Percentiles rank a stretch among this genome's conserved stretches.
Evolutionary conservation across 306 rosid species (phyloP).

Genomic region (Citrullus mucosospermus): DNA sequence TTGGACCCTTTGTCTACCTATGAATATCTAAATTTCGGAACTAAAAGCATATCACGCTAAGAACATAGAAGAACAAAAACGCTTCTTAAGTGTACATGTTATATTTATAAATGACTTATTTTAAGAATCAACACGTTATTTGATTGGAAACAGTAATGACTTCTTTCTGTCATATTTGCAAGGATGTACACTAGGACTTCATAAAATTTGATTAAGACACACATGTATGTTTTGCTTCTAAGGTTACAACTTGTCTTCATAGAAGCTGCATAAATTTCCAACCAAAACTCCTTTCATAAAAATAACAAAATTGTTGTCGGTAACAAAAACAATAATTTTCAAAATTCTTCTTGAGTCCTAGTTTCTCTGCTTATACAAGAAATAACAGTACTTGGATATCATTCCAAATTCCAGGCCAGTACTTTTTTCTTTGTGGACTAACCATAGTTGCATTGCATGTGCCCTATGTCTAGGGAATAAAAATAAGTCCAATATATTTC

Average conservation of each 20-base stretch:
- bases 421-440: neutral
- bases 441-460: neutral
- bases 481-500: neutral
- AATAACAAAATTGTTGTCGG: neutral
- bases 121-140: neutral
- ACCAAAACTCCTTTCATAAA: neutral
- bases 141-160: neutral
- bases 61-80: neutral
- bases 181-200: neutral
- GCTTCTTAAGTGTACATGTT: neutral
- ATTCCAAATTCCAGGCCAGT: neutral
- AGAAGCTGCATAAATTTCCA: neutral
- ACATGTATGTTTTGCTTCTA: neutral
- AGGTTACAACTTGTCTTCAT: neutral
- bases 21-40: neutral
- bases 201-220: neutral
- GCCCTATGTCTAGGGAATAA: neutral
- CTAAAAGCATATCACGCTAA: neutral
- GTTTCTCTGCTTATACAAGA: neutral
- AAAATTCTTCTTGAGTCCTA: neutral
- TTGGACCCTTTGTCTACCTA: neutral
- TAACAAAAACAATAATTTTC: neutral
- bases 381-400: neutral
- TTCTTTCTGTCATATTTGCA: neutral
- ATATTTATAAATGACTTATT: neutral